Evolutionary conservation across 352 stramenopile species (phyloP).

Genomic region (Pythium vanterpoolii): DNA sequence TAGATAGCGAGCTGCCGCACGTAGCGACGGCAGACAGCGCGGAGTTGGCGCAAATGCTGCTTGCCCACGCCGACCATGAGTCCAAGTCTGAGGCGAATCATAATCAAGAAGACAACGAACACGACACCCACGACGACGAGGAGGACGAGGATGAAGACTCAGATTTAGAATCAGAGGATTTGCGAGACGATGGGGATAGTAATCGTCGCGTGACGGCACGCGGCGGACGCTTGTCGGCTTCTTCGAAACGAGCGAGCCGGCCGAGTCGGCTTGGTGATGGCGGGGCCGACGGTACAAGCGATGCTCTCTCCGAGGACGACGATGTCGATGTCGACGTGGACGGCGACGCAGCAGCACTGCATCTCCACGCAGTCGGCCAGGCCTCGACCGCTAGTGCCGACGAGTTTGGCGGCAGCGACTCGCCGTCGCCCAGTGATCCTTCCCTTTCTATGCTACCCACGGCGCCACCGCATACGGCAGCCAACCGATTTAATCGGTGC

Average conservation of each 20-base stretch:
- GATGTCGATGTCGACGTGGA: constrained; percentile 13
- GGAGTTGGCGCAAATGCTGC: constrained; percentile 68
- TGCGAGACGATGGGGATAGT: not conserved
- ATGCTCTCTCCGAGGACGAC: constrained; percentile 19
- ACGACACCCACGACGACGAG: not conserved
- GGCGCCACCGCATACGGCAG: not conserved
- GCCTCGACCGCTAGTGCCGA: not conserved
- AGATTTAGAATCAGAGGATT: constrained; percentile 17
- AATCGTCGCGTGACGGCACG: not conserved
- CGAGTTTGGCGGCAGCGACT: constrained; percentile 6
- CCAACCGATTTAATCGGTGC: constrained; percentile 36
- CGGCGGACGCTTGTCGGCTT: no score
- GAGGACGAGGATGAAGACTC: constrained; percentile 10
- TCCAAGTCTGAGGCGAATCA: constrained; percentile 11
- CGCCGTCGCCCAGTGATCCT: constrained; percentile 1
- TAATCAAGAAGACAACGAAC: not conserved
- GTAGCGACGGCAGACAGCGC: constrained; percentile 45
- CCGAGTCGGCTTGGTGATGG: not conserved
- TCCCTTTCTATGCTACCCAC: not conserved
- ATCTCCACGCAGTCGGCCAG: constrained; percentile 18
- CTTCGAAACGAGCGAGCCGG: not conserved
- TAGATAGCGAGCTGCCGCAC: constrained; percentile 48
- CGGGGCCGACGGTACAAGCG: constrained; percentile 8
- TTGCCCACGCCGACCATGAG: constrained; percentile 60
- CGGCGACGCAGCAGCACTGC: constrained; percentile 22